These are phyloP conservation scores for Flaveria bidentis DNA, from an alignment of 129 eudicot genomes.

Conservation along the genomic window DNA sequence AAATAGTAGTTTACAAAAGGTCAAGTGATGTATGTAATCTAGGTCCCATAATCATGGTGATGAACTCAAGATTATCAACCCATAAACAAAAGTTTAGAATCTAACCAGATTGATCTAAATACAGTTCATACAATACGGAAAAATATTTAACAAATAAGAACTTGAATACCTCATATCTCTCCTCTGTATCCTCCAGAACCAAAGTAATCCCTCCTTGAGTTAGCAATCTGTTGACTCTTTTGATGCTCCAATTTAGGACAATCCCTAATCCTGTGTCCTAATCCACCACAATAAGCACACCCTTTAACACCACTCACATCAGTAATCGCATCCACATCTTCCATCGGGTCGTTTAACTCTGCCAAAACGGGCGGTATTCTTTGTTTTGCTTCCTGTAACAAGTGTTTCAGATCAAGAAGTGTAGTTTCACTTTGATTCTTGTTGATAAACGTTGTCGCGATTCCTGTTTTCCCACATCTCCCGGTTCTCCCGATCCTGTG, in stretches of 20 bases:
- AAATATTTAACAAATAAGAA: neutral
- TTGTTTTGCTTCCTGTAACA: conserved; percentile 80
- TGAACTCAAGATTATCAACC: neutral
- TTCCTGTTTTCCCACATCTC: conserved; percentile 85
- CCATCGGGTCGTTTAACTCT: conserved; percentile 71
- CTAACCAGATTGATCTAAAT: neutral
- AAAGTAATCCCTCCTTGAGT: conserved; percentile 73
- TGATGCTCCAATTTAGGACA: conserved; percentile 84
- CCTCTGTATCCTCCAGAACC: conserved; percentile 89
- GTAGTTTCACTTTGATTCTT: conserved; percentile 87
- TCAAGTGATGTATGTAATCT: neutral
- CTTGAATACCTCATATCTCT: conserved; percentile 49
- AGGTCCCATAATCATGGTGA: neutral
- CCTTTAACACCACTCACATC: conserved; percentile 81
- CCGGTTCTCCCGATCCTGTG: conserved; percentile 89
- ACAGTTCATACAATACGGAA: neutral
- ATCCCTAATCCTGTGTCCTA: conserved; percentile 77
- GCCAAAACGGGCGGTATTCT: conserved; percentile 85
- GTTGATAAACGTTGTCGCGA: conserved; percentile 77
- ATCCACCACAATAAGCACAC: conserved; percentile 82
- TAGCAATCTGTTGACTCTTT: conserved; percentile 66
- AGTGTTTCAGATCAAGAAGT: conserved; percentile 74
- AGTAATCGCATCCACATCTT: conserved; percentile 59
- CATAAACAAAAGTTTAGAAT: neutral
- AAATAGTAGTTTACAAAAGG: too few relatives aligned